Conservation (phyloP, 2,329 filamentous ascomycete genomes). For the Aspergillus amoenus region DNA sequence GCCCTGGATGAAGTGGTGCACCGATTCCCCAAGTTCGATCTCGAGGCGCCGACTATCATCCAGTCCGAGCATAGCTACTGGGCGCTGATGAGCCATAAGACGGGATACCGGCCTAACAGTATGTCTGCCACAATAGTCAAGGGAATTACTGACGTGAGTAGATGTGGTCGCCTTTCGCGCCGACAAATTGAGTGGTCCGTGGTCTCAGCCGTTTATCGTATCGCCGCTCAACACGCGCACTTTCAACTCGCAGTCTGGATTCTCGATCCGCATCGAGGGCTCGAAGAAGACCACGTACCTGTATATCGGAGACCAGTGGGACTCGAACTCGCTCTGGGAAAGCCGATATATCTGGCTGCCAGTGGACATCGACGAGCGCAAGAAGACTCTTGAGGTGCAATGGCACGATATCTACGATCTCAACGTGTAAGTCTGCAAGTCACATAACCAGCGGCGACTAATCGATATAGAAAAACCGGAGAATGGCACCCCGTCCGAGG, state of each 20-base stretch:
- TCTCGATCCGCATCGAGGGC: slow-evolving; percentile 50
- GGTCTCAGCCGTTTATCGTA: slow-evolving; percentile 57
- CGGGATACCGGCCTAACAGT: slow-evolving; percentile 62
- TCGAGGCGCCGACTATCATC: slow-evolving; percentile 61
- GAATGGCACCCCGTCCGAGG: slow-evolving; percentile 50
- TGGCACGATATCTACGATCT: slow-evolving; percentile 61
- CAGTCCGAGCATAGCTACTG: slow-evolving; percentile 62
- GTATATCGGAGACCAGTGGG: slow-evolving; percentile 56
- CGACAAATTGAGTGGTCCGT: slow-evolving; percentile 51
- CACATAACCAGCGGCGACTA: too few relatives aligned
- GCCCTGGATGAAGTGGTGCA: slow-evolving; percentile 54
- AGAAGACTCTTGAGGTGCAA: slow-evolving; percentile 50
- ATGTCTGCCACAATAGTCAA: not conserved
- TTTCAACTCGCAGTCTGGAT: slow-evolving; percentile 56
- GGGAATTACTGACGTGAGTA: slow-evolving; percentile 14
- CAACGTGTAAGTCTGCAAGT: slow-evolving; percentile 36
- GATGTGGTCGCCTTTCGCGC: slow-evolving; percentile 58
- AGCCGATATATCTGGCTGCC: slow-evolving; percentile 60
- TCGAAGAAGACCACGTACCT: slow-evolving; percentile 51
- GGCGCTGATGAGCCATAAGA: slow-evolving; percentile 63
- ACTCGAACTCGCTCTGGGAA: slow-evolving; percentile 58
- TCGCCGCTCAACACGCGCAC: slow-evolving; percentile 53
- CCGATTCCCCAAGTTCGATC: slow-evolving; percentile 60
- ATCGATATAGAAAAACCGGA: slow-evolving; percentile 38
- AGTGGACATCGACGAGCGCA: slow-evolving; percentile 52